These are phyloP conservation scores for Angophora floribunda DNA, from an alignment of 345 rosid species.

Conservation along the genomic window DNA sequence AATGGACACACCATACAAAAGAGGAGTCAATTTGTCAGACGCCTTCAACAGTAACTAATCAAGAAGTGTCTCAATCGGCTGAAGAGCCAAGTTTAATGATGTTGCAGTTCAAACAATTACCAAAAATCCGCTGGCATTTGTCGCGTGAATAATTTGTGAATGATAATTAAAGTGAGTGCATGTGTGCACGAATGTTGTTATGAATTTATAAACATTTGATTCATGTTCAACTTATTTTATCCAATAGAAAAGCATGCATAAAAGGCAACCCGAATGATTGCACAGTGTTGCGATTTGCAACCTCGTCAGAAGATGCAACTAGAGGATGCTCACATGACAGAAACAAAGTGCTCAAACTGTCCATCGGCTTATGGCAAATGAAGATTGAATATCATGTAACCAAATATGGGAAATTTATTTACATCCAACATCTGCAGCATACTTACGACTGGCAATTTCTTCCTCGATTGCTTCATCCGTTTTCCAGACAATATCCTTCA, in stretches of 20 bases:
- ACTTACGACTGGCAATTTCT: constrained; percentile 6
- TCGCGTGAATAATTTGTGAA: background rate
- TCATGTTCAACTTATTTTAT: background rate
- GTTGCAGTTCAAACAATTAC: background rate
- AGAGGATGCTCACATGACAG: background rate
- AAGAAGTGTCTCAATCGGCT: background rate
- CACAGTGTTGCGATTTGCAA: background rate
- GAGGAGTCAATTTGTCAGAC: background rate
- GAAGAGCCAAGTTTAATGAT: background rate
- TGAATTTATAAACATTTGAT: background rate
- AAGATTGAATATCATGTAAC: background rate
- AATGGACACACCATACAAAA: background rate
- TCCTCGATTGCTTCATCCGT: constrained; percentile 47
- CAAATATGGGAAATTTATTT: background rate
- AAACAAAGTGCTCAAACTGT: background rate
- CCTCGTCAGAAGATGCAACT: background rate
- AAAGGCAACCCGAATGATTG: background rate
- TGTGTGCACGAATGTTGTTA: background rate
- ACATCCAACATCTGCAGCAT: background rate
- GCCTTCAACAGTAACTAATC: background rate
- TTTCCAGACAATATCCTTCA: constrained; percentile 96
- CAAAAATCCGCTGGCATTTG: background rate
- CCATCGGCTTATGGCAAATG: background rate
- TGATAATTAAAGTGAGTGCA: background rate
- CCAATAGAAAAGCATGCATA: background rate